Evolutionary conservation across 1,284 basidiomycete genomes (phyloP), one percentile per base, ranked within the genome.

Genomic region (Rhodotorula sp.): DNA sequence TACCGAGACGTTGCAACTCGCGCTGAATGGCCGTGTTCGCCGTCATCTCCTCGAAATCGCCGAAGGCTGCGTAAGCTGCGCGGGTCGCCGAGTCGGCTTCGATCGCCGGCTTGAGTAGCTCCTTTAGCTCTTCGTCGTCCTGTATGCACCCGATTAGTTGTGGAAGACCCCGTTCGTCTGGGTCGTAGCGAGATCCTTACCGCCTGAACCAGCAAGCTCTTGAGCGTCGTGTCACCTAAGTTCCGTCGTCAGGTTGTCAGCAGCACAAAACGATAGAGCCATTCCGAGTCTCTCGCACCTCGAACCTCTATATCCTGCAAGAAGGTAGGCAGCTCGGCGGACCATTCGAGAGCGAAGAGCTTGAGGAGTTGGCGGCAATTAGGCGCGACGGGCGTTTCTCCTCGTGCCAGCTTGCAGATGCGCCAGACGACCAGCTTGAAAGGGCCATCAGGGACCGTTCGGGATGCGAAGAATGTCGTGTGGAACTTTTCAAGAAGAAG

Each of bases 341-440:
- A 33, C 14, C 69, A 48, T 22, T 66, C 55, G 6, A 70, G 64
- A 7, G 67, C 59, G 29, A 67, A 29, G 6, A 70, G 61, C 53
- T 67, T 63, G 57, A 67, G 45, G 10, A 59, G 58, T 49, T 70
- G 61, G 12, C 37, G 37, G 10, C 37, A 42, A 12, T 8, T 12
- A 10, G 37, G 37, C 10, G 37, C 49, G 7, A 49, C 48, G 26
- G 53, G 46, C 15, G 20, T 37, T 6, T 59, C 30, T 1, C 6
- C 17, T 14, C 37, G 29, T 1, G 45, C 54, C 20, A 69, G 54
- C 14, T 44, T 29, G 45, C 33, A 24, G 17, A 71, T 55, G 14
- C 67, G 62, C 24, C 56, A 61, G 22, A 62, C 26, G 33, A 71
- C 55, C n/a, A 53, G 53, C 4, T 60, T 54, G 6, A 69, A 14